These are phyloP conservation scores for Mucor circinelloides DNA, from an alignment of 371 early-diverging fungal species.

Conservation along the genomic window DNA sequence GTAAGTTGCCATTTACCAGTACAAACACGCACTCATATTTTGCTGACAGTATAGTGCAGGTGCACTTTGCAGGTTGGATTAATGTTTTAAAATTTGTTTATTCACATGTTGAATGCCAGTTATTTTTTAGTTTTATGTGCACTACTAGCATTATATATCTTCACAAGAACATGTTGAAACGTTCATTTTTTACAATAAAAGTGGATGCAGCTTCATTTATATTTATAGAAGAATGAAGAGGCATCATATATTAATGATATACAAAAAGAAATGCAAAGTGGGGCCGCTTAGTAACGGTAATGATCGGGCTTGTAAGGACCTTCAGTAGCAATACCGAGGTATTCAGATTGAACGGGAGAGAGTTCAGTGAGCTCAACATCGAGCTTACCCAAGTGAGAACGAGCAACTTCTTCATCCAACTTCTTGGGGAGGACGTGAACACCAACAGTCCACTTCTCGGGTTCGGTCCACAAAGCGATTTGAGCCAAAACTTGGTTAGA, in stretches of 20 bases:
- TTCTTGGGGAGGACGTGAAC: conserved; percentile 99
- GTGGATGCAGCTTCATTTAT: not conserved
- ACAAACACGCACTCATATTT: no score
- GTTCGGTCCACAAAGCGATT: conserved; percentile 97
- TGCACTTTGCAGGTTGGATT: no score
- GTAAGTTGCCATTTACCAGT: no score
- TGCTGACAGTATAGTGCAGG: no score
- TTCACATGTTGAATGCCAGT: conserved; percentile 41
- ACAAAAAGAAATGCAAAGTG: conserved; percentile 16
- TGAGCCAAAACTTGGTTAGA: conserved; percentile 98
- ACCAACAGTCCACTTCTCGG: conserved; percentile 87
- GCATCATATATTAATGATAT: conserved; percentile 16
- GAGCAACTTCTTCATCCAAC: conserved; percentile 99
- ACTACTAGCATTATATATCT: conserved; percentile 17
- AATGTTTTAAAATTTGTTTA: conserved; percentile 6
- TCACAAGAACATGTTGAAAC: conserved; percentile 48
- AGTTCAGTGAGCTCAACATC: conserved; percentile 91
- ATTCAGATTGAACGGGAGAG: conserved; percentile 77
- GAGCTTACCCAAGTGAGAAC: conserved; percentile 94
- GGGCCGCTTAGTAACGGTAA: conserved; percentile 77
- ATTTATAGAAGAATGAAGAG: conserved; percentile 11
- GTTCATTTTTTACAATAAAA: conserved; percentile 33
- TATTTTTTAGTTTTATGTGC: conserved; percentile 30
- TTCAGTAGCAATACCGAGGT: conserved; percentile 80
- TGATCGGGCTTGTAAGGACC: conserved; percentile 98